Evolutionary conservation across 768 basidiomycete genomes (phyloP), one percentile per base, ranked within the genome.

Genomic region (Phylloporus sp.): DNA sequence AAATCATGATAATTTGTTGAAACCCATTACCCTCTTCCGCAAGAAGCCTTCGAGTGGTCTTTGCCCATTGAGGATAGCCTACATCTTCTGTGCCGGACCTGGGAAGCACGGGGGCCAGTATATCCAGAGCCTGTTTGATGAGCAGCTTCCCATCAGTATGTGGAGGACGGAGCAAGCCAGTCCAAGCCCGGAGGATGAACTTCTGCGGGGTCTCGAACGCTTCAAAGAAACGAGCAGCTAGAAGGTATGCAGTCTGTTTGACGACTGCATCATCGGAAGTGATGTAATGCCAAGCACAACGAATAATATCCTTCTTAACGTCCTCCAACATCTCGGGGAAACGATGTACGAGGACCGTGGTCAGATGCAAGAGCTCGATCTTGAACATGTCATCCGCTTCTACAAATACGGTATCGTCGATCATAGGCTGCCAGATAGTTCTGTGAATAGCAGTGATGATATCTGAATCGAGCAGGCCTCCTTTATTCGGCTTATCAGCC

Each of bases 171-270:
- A 99, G 78, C 13, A 99, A 75, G 9, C 90, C 93, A 6, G 84
- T 83, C 94, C 95, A 98, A 23, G 94, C 88, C 6, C 87, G 81
- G 46, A 94, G 71, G 44, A 95, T 84, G 66, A 99, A 94, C 69
- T 97, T 98, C 53, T 82, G 79, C 1, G 95, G 95, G 1, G 86
- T 88, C 27, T 88, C 89, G 68, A 88, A 95, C 7, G 82, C 84
- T 13, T 88, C 85, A 61, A 95, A 94, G 76, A 98, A 98, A 28
- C 88, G 82, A 34, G 97, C 92, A 29, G 90, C 84, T 6, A 98
- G 78, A 31, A 97, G 80, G 65, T 93, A 93, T 0, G 92, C 88
- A 9, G 90, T 90, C 67, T 97, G 91, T 68, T 92, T 95, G 62
- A 97, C 91, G 18, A 94, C 84, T 6, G 86, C 80, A 66, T 98